Conservation (phyloP, 768 basidiomycete genomes). For the Boletus eberwhitei region DNA sequence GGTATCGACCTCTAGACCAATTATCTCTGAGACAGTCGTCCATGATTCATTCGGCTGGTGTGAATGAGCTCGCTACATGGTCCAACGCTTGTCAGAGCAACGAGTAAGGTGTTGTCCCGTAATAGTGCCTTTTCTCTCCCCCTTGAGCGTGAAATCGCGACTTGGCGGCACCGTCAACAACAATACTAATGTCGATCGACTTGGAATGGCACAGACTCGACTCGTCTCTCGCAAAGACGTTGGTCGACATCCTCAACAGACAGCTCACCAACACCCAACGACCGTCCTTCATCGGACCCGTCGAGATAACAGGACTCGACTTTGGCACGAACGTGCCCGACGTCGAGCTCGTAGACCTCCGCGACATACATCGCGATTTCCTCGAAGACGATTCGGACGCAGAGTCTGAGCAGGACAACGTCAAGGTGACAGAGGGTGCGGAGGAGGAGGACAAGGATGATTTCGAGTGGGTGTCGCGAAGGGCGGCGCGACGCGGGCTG, state of each 20-base stretch:
- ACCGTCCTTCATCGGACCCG: slow-evolving; percentile 95
- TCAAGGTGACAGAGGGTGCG: slow-evolving; percentile 49
- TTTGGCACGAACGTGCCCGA: slow-evolving; percentile 84
- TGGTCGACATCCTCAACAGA: slow-evolving; percentile 74
- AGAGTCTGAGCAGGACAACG: slow-evolving; percentile 34
- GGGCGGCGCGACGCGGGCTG: slow-evolving; percentile 54
- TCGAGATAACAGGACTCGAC: slow-evolving; percentile 80
- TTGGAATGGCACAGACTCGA: slow-evolving; percentile 89
- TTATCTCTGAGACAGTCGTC: not conserved
- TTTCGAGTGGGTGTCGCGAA: slow-evolving; percentile 78
- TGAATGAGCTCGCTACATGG: not conserved
- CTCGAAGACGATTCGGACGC: slow-evolving; percentile 62
- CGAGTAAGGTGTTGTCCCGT: not conserved
- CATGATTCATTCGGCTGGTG: not conserved
- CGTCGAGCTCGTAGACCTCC: slow-evolving; percentile 85
- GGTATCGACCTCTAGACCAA: not conserved
- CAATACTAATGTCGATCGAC: slow-evolving; percentile 79
- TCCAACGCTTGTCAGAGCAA: not conserved
- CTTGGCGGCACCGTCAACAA: not conserved
- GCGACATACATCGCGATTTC: slow-evolving; percentile 94
- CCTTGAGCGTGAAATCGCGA: not conserved
- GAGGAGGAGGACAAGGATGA: slow-evolving; percentile 69
- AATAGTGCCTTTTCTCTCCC: not conserved
- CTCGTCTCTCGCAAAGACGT: slow-evolving; percentile 58
- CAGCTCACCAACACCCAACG: slow-evolving; percentile 67